Evolutionary conservation across 1,284 basidiomycete genomes (phyloP).

Genomic region (Trichosporon sp.): DNA sequence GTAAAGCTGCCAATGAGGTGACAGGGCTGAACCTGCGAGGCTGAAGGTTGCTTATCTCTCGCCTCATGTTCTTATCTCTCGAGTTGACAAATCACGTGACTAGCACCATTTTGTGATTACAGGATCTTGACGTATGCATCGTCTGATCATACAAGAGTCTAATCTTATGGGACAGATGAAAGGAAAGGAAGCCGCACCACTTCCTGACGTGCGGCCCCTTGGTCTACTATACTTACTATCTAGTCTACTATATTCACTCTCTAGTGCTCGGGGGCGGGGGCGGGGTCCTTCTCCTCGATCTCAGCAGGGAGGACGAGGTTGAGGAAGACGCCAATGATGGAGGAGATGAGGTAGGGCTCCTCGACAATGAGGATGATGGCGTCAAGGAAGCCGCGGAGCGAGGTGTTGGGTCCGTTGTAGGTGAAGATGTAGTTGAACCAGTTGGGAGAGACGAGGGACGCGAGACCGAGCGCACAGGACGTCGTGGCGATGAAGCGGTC

Average conservation of each 20-base stretch:
- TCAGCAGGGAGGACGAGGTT: conserved; percentile 27
- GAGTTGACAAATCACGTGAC: background rate
- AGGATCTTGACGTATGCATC: conserved; percentile 3
- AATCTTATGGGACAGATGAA: background rate
- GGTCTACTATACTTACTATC: background rate
- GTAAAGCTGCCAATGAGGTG: background rate
- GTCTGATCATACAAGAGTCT: conserved; percentile 1
- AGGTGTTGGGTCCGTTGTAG: conserved; percentile 61
- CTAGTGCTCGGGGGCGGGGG: background rate
- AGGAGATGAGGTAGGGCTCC: conserved; percentile 58
- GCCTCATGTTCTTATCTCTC: background rate
- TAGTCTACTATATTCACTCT: background rate
- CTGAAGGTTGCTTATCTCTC: background rate
- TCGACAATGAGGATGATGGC: conserved; percentile 78
- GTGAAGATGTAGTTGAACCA: conserved; percentile 52
- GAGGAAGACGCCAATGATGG: conserved; percentile 39
- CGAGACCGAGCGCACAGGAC: conserved; percentile 74
- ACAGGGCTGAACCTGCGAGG: too few species aligned
- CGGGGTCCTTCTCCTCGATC: background rate
- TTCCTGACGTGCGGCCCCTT: background rate
- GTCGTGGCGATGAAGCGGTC: conserved; percentile 73
- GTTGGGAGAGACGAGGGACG: conserved; percentile 60
- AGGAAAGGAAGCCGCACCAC: conserved; percentile 9
- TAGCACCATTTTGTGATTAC: background rate
- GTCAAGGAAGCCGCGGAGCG: conserved; percentile 72